Evolutionary conservation across 352 stramenopile genomes (phyloP), one percentile per base, ranked within the genome.

Genomic region (Pythium scleroteichum): DNA sequence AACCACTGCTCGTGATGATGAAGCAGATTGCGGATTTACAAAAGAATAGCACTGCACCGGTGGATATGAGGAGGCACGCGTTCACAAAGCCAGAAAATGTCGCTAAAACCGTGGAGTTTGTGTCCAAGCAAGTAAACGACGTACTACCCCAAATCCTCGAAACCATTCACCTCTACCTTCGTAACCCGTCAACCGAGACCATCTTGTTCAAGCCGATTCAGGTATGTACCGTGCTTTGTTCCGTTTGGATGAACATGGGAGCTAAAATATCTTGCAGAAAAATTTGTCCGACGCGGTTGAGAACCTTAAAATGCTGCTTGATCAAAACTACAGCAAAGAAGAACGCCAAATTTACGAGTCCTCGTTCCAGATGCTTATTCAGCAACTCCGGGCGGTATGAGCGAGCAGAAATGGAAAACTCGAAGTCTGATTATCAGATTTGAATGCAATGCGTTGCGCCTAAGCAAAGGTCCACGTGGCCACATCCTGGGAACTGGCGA

Each of bases 141-240:
- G 50, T 38, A 1, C 38, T 88, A 14, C 78, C 79, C 0, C 46
- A 72, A 1, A 75, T 91, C 27, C 62, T 77, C 9, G 57, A 80
- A 32, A 87, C 74, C 0, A 90, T 95, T 26, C 83, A 77, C 12
- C 59, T 87, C 26, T 95, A 95, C 48, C 66, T 95, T 39, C 73
- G 76, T n/a, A 92, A 95, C 40, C 48, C 80, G 22, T 90, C 83
- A 7, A 93, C 85, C 5, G 85, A 95, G 61, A 75, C 70, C 41
- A 93, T 95, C 27, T 66, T 95, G 48, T 92, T 93, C 64, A 90
- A 90, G 61, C 83, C 85, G 8, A 78, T 95, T 4, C 79, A 93
- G 77, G 85, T 92, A 6, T 66, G n/a, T 63, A 33, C 50, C 46
- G 9, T 6, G 38, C 23, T n/a, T n/a, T n/a, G n/a, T n/a, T n/a